Conservation (phyloP, 495 filamentous ascomycete species). For the Penicillium coprophilum region DNA sequence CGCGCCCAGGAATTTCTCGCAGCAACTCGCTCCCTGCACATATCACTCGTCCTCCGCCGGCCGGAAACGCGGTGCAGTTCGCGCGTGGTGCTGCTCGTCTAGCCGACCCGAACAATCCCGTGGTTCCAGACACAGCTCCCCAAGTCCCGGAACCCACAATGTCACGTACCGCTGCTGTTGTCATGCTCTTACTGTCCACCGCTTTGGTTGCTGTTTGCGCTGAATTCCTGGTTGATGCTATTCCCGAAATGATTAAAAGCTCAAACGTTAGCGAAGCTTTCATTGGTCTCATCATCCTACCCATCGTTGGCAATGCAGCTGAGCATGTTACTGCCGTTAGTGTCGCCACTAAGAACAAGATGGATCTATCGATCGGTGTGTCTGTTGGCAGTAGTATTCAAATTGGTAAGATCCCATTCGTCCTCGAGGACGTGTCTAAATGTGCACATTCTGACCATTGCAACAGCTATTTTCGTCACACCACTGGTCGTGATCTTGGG, state of each 20-base stretch:
- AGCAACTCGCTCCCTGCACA: constrained; percentile 77
- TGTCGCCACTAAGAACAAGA: constrained; percentile 91
- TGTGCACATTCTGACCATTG: constrained; percentile 8
- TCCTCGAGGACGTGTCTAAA: not conserved
- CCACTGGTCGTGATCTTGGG: constrained; percentile 87
- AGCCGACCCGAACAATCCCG: constrained; percentile 18
- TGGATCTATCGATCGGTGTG: constrained; percentile 91
- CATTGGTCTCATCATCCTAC: constrained; percentile 83
- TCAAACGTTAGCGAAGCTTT: constrained; percentile 73
- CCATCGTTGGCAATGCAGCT: constrained; percentile 89
- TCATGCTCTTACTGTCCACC: constrained; percentile 74
- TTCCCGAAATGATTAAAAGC: constrained; percentile 66
- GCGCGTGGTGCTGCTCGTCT: constrained; percentile 40
- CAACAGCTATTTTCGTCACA: constrained; percentile 81
- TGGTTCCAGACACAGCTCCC: constrained; percentile 34
- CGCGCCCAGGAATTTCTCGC: constrained; percentile 61
- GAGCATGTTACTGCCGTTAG: constrained; percentile 90
- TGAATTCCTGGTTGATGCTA: constrained; percentile 82
- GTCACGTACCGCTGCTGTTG: constrained; percentile 70
- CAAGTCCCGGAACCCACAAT: constrained; percentile 56
- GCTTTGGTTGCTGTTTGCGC: constrained; percentile 81
- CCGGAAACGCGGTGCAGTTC: constrained; percentile 43
- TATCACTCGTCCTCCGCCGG: constrained; percentile 52
- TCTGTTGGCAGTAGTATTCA: constrained; percentile 88
- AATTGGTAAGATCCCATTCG: constrained; percentile 34